phyloP scores from a whole-genome alignment of 1,139 yeast species.

The Torulaspora globosa region DNA sequence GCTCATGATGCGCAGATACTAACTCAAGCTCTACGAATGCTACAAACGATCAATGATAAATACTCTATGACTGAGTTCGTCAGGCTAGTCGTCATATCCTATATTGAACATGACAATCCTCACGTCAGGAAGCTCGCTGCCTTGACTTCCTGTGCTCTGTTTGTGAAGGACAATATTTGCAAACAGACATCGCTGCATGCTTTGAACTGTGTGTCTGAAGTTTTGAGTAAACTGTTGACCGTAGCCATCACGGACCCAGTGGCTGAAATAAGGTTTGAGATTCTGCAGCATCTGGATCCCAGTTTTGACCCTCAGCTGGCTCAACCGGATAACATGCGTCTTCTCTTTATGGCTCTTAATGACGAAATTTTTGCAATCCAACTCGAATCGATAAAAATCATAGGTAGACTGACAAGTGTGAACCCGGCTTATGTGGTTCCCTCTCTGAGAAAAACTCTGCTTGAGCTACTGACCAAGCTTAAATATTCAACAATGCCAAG shows the following conservation, averaged over 20 bases:
- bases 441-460: slow-evolving; percentile 75
- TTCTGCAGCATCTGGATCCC: slow-evolving; percentile 66
- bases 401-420: slow-evolving; percentile 78
- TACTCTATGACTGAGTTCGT: slow-evolving; percentile 84
- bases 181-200: slow-evolving; percentile 83
- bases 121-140: slow-evolving; percentile 84
- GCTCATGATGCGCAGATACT: slow-evolving; percentile 33
- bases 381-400: slow-evolving; percentile 69
- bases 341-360: slow-evolving; percentile 82
- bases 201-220: slow-evolving; percentile 77
- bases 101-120: slow-evolving; percentile 74
- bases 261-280: slow-evolving; percentile 77
- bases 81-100: slow-evolving; percentile 72
- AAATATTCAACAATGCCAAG: slow-evolving; percentile 74
- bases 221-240: slow-evolving; percentile 72
- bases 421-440: slow-evolving; percentile 98
- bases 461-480: slow-evolving; percentile 78
- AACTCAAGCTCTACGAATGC: slow-evolving; percentile 48
- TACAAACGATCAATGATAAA: slow-evolving; percentile 70
- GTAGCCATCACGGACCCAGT: slow-evolving; percentile 88
- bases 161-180: slow-evolving; percentile 76
- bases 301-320: slow-evolving; percentile 87
- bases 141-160: slow-evolving; percentile 75
- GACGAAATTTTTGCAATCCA: slow-evolving; percentile 86
- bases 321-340: slow-evolving; percentile 84